Conservation (phyloP, 2,329 filamentous ascomycete genomes). For the Xylariales sp. region DNA sequence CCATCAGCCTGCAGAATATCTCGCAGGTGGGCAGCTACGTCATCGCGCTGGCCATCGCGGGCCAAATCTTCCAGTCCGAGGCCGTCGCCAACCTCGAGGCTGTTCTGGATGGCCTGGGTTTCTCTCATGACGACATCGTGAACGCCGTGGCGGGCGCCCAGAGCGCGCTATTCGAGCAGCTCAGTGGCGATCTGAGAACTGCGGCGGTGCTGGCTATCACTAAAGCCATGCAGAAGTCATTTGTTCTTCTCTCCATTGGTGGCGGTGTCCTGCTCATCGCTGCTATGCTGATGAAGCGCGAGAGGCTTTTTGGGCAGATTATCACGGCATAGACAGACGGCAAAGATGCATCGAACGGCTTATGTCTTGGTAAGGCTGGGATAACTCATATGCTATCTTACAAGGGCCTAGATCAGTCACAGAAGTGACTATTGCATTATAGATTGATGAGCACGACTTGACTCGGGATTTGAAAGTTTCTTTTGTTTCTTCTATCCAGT, state of each 20-base stretch:
- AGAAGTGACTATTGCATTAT: no score
- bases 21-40: conserved; percentile 8
- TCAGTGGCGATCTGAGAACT: background rate
- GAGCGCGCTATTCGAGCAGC: background rate
- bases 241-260: background rate
- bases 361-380: no score
- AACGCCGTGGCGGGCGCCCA: background rate
- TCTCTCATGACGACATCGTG: background rate
- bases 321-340: no score
- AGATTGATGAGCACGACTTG: no score
- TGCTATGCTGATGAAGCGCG: background rate
- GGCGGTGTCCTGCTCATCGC: background rate
- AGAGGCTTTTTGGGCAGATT: conserved; percentile 2
- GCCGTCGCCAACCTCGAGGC: background rate
- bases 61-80: background rate
- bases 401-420: no score
- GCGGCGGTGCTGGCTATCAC: background rate
- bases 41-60: conserved; percentile 1
- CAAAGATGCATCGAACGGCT: no score
- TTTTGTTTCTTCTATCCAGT: no score
- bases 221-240: background rate
- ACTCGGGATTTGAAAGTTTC: no score
- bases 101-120: background rate
- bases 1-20: conserved; percentile 30
- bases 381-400: no score